Evolutionary conservation across 2,329 filamentous ascomycete genomes (phyloP).

Genomic region (Fonsecaea pedrosoi): DNA sequence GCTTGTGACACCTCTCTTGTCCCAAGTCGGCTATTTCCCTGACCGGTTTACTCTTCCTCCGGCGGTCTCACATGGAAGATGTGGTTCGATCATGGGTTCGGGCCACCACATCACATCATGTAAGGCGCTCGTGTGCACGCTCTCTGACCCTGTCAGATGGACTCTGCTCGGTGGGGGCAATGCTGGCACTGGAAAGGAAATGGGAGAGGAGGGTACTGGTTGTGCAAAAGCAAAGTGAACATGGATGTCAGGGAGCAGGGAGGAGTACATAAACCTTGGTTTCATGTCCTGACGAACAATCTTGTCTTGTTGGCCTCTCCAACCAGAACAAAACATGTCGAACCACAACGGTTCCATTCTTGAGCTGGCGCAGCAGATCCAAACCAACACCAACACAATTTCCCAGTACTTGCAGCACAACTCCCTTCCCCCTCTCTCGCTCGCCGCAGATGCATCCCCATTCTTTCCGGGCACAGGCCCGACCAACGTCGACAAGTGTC

Average conservation of each 20-base stretch:
- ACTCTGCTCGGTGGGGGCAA: not conserved
- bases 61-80: not conserved
- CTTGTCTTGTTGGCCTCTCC: not conserved
- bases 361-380: constrained; percentile 16
- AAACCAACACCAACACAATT: constrained; percentile 6
- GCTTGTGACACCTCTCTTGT: not conserved
- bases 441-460: constrained; percentile 19
- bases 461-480: constrained; percentile 26
- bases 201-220: not conserved
- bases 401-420: constrained; percentile 16
- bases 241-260: not conserved
- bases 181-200: not conserved
- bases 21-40: too few species aligned
- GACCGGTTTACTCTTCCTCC: not conserved
- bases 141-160: not conserved
- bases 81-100: not conserved
- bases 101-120: not conserved
- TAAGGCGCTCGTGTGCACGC: too few species aligned
- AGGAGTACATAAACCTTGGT: not conserved
- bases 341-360: constrained; percentile 5
- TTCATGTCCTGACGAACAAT: not conserved
- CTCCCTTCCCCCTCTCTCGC: constrained; percentile 12
- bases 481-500: constrained; percentile 1
- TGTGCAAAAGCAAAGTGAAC: not conserved
- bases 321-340: not conserved